Base-by-base conservation (phyloP, 352 stramenopile genomes). In the Pythium brachiatum region DNA sequence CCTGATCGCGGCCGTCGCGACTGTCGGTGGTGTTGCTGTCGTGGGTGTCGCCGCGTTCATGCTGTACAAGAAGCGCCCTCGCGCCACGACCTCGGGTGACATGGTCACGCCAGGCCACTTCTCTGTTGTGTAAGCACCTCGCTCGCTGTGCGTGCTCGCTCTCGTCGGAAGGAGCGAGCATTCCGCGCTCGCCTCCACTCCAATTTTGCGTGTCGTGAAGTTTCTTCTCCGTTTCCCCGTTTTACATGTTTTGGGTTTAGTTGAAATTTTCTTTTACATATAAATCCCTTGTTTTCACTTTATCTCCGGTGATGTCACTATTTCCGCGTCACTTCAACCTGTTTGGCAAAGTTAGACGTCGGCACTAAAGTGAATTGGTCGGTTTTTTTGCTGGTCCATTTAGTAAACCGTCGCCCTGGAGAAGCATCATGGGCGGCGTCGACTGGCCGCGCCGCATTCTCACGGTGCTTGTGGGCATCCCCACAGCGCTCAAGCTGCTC, bases 391-490 rank as follows among this genome's bases (percentile, higher is more conserved):
- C n/a, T n/a, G n/a, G n/a, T n/a, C n/a, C n/a, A n/a, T n/a, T n/a
- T n/a, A n/a, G n/a, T n/a, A n/a, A n/a, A n/a, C n/a, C n/a, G n/a
- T n/a, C n/a, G n/a, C n/a, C n/a, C n/a, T n/a, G n/a, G 21, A 48
- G 16, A 32, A 20, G 16, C 31, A 43, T 18, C 26, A 69, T 63
- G 54, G 64, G 60, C 48, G 60, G 66, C 21, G 79, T 91, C 25
- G 73, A 86, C 61, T 92, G 83, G 83, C 65, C 66, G 7, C 69
- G 76, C 36, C 80, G 83, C 34, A 61, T 81, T 53, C 41, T 82
- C 31, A 92, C 83, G 48, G 76, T 80, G 38, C 34, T 78, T 46
- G 76, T 89, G 56, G 83, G 74, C 34, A 77, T 88, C 41, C 83
- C 83, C 44, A 72, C 68, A 56, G 83, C 81, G 58, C 69, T 92